Evolutionary conservation across 2,329 filamentous ascomycete genomes (phyloP).

Genomic region (Aspergillus neoniger): DNA sequence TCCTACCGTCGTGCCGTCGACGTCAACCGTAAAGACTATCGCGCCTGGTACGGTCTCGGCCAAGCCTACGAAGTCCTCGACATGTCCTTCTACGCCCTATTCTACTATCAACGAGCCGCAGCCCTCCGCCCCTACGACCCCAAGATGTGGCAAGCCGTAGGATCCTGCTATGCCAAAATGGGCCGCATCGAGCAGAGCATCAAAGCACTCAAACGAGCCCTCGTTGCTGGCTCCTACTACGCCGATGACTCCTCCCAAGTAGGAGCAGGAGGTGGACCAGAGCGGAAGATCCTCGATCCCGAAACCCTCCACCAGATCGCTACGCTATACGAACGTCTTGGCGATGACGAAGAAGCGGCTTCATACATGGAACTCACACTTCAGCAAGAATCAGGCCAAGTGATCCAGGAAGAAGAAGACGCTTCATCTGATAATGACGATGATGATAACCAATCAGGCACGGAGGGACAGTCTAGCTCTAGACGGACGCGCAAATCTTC

Average conservation of each 20-base stretch:
- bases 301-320: conserved; percentile 91
- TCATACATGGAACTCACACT: conserved; percentile 96
- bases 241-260: conserved; percentile 42
- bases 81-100: conserved; percentile 95
- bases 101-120: conserved; percentile 96
- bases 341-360: conserved; percentile 76
- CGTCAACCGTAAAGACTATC: conserved; percentile 92
- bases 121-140: conserved; percentile 92
- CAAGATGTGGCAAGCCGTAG: conserved; percentile 98
- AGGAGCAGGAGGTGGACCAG: conserved; percentile 25
- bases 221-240: conserved; percentile 85
- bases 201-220: conserved; percentile 87
- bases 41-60: conserved; percentile 95
- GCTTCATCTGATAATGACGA: conserved; percentile 36
- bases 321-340: conserved; percentile 78
- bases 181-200: conserved; percentile 85
- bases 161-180: conserved; percentile 88
- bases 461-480: conserved; percentile 50
- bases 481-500: conserved; percentile 32
- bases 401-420: conserved; percentile 39
- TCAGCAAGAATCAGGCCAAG: conserved; percentile 80
- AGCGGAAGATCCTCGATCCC: conserved; percentile 71
- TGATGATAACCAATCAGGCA: conserved; percentile 35
- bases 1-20: conserved; percentile 94
- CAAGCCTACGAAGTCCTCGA: conserved; percentile 97